A percentile compares a stretch with the other conserved stretches of the same genome.
Conservation (phyloP, 2,329 filamentous ascomycete species). For the Metarhizium rileyi region DNA sequence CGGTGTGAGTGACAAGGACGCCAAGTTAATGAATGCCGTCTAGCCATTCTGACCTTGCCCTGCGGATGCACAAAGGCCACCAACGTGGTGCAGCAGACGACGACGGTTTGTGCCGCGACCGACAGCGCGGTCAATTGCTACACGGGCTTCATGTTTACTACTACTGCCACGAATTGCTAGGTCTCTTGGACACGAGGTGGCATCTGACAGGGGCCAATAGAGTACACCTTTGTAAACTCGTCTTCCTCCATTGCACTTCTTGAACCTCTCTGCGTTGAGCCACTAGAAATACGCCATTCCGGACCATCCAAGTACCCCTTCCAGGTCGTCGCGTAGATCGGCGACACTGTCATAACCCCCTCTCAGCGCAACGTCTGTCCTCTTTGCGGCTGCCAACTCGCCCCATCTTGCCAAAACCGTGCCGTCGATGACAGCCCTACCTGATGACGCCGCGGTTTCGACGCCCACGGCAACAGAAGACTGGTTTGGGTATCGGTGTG, state of each 20-base stretch:
- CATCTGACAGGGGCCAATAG: too few relatives aligned
- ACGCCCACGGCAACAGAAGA: slow-evolving; percentile 37
- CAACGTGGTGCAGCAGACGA: not conserved
- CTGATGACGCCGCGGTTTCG: slow-evolving; percentile 43
- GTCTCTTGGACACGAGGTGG: too few relatives aligned
- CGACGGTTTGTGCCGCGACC: not conserved
- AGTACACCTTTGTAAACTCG: too few relatives aligned
- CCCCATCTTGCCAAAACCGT: slow-evolving; percentile 64
- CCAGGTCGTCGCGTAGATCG: slow-evolving; percentile 61
- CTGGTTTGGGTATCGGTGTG: slow-evolving; percentile 51
- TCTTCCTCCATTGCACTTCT: too few relatives aligned
- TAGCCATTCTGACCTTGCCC: slow-evolving; percentile 3
- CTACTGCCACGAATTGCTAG: slow-evolving; percentile 1
- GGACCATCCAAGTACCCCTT: slow-evolving; percentile 50
- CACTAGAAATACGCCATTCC: slow-evolving; percentile 48
- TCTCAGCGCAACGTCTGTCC: slow-evolving; percentile 63
- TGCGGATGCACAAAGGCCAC: slow-evolving; percentile 1
- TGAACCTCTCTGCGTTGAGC: not conserved
- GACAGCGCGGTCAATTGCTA: not conserved
- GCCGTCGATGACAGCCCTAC: slow-evolving; percentile 67
- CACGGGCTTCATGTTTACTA: slow-evolving; percentile 1
- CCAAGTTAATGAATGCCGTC: too few relatives aligned
- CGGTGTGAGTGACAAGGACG: not conserved
- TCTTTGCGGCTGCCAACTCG: slow-evolving; percentile 62
- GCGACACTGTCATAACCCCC: slow-evolving; percentile 57